Percentiles rank a stretch among this genome's conserved stretches.
phyloP scores from a whole-genome alignment of 208 protist species.

The Herpetomonas samuelpessoai region DNA sequence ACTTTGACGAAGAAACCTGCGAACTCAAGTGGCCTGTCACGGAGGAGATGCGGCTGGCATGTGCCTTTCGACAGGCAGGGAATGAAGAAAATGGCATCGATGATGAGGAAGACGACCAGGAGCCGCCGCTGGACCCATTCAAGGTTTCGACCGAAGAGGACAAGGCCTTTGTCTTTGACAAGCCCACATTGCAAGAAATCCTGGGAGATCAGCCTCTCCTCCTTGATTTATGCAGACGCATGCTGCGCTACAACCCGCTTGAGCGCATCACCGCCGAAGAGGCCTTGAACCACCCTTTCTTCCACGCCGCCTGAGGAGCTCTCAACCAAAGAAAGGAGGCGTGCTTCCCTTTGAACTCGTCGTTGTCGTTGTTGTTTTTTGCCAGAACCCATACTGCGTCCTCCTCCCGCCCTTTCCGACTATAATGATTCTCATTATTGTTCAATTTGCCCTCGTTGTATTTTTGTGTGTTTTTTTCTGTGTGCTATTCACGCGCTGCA shows the following conservation, averaged over 20 bases:
- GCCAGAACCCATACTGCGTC: too few species aligned
- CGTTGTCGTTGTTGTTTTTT: too few species aligned
- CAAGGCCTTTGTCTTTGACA: constrained; percentile 48
- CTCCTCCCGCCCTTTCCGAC: too few species aligned
- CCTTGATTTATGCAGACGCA: constrained; percentile 47
- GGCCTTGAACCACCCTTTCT: constrained; percentile 84
- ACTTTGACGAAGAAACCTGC: constrained; percentile 43
- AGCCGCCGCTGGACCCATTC: constrained; percentile 26
- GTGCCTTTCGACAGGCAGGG: background rate
- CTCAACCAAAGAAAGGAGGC: too few species aligned
- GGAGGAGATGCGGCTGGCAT: constrained; percentile 15
- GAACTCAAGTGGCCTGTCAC: constrained; percentile 54
- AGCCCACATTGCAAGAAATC: constrained; percentile 59
- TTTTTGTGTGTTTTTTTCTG: too few species aligned
- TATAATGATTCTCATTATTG: too few species aligned
- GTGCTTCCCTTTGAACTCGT: too few species aligned
- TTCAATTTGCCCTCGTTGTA: too few species aligned
- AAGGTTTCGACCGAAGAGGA: constrained; percentile 30
- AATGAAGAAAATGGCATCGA: background rate
- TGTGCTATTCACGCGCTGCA: too few species aligned
- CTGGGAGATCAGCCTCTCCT: constrained; percentile 47
- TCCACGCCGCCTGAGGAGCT: too few species aligned
- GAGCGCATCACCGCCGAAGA: constrained; percentile 89
- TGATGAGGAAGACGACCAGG: constrained; percentile 15
- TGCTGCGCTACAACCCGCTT: constrained; percentile 87